Evolutionary conservation across 2,329 filamentous ascomycete genomes (phyloP), one percentile per base, ranked within the genome.

Genomic region (Arthrobotrys pseudoclavata): DNA sequence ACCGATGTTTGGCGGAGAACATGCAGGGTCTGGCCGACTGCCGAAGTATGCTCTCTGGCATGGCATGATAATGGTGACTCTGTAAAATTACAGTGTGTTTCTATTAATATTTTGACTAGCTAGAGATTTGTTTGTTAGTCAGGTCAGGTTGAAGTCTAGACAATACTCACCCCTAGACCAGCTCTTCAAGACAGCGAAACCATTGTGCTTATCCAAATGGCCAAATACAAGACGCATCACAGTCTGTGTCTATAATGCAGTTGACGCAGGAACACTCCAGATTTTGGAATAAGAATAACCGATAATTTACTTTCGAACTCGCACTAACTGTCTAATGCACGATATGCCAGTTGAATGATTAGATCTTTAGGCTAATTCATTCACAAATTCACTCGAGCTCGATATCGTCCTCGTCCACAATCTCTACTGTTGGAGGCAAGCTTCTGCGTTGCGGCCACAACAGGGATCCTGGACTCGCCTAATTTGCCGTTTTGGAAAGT

Each of bases 1-100:
- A 26, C 72, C 66, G 72, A 29, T 61, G 72, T 67, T 66, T 70
- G 37, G 60, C 72, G 72, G 72, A 57, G 48, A 57, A 15, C 0
- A 50, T 60, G 26, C 31, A 48, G 26, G 47, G 18, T 42, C 15
- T 42, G 31, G 53, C 42, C 13, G 66, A 31, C 1, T 1, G 24
- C 34, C 24, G 13, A 31, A 24, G 10, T 24, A 15, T 13, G n/a
- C 52, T 3, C 10, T 40, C 1, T 29, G 15, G 45, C 57, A 55
- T 52, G 42, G 52, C 31, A 15, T 9, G 26, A 61, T 29, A 7
- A 13, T 47, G 40, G 24, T 48, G 26, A 48, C 24, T 48, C 42
- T 55, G 18, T 13, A n/a, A 57, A 37, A 57, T 57, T 57, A 22
- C 5, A 26, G 37, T 42, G 34, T 24, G 57, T 48, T 63, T 71